A percentile compares a stretch with the other conserved stretches of the same genome.
phyloP scores from a whole-genome alignment of 2,329 filamentous ascomycete species.

The Emmonsia crescens region DNA sequence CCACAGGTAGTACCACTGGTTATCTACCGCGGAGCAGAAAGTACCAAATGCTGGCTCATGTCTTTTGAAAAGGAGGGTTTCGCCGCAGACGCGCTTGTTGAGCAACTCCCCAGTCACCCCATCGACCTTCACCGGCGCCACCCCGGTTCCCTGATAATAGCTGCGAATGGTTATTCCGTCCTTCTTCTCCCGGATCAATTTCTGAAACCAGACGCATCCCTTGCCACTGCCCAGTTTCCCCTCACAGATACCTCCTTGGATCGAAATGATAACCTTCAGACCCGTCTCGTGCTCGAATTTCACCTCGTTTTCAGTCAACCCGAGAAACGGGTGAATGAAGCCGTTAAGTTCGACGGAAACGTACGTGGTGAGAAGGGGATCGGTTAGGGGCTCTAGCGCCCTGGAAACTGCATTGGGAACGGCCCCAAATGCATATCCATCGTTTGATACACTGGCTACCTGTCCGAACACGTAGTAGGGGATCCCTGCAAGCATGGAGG shows the following conservation, averaged over 20 bases:
- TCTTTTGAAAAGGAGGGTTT: constrained; percentile 3
- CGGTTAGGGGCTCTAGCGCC: neutral
- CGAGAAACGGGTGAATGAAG: constrained; percentile 5
- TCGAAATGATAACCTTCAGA: constrained; percentile 4
- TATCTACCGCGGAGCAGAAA: constrained; percentile 9
- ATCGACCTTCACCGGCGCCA: constrained; percentile 8
- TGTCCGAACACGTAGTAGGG: constrained; percentile 9
- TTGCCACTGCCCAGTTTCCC: constrained; percentile 3
- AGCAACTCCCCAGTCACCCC: constrained; percentile 3
- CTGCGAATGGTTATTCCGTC: neutral
- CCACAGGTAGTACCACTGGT: constrained; percentile 11
- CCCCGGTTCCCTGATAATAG: constrained; percentile 8
- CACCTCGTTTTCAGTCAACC: constrained; percentile 7
- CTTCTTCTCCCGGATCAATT: constrained; percentile 1
- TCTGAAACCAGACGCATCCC: constrained; percentile 11
- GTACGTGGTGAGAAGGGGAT: constrained; percentile 2
- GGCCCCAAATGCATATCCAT: neutral
- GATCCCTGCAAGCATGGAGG: constrained; percentile 2
- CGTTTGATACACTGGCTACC: neutral
- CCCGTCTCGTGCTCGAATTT: constrained; percentile 1
- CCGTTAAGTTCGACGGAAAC: constrained; percentile 2
- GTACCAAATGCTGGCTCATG: constrained; percentile 12
- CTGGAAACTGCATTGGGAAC: constrained; percentile 6
- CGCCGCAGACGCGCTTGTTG: constrained; percentile 4
- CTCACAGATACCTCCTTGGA: constrained; percentile 8